Conservation (phyloP, 2,329 filamentous ascomycete species). For the Coniochaeta sp. region DNA sequence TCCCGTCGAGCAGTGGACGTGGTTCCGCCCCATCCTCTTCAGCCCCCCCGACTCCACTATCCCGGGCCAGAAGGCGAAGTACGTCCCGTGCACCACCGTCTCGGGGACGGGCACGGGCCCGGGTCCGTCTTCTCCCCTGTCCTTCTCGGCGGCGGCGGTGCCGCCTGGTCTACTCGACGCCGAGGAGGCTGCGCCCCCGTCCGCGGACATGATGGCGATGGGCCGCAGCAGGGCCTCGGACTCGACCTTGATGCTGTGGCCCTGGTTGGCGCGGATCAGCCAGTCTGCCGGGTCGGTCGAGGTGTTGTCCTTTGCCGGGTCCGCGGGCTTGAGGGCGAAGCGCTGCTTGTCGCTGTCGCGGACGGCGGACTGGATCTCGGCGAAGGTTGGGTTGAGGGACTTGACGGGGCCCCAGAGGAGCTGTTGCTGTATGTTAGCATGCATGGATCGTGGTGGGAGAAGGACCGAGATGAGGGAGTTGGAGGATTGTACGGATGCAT, state of each 20-base stretch:
- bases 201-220: slow-evolving; percentile 47
- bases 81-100: slow-evolving; percentile 80
- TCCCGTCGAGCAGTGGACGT: slow-evolving; percentile 83
- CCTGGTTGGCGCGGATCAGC: slow-evolving; percentile 92
- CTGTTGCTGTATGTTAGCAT: slow-evolving; percentile 20
- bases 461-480: slow-evolving; percentile 5
- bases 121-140: not conserved
- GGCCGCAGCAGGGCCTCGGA: slow-evolving; percentile 63
- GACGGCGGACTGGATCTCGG: slow-evolving; percentile 65
- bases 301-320: slow-evolving; percentile 17
- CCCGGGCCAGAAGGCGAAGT: slow-evolving; percentile 66
- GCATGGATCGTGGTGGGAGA: not conserved
- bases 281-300: slow-evolving; percentile 53
- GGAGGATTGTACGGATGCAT: not conserved
- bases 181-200: no score
- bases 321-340: slow-evolving; percentile 64
- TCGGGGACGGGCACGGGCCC: slow-evolving; percentile 40
- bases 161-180: no score
- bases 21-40: slow-evolving; percentile 72
- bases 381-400: slow-evolving; percentile 64
- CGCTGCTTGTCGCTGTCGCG: slow-evolving; percentile 80
- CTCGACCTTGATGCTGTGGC: slow-evolving; percentile 72
- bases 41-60: slow-evolving; percentile 76
- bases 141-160: not conserved
- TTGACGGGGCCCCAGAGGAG: slow-evolving; percentile 52